Evolutionary conservation across 768 basidiomycete genomes (phyloP).

Genomic region (Cystofilobasidium bisporidii): DNA sequence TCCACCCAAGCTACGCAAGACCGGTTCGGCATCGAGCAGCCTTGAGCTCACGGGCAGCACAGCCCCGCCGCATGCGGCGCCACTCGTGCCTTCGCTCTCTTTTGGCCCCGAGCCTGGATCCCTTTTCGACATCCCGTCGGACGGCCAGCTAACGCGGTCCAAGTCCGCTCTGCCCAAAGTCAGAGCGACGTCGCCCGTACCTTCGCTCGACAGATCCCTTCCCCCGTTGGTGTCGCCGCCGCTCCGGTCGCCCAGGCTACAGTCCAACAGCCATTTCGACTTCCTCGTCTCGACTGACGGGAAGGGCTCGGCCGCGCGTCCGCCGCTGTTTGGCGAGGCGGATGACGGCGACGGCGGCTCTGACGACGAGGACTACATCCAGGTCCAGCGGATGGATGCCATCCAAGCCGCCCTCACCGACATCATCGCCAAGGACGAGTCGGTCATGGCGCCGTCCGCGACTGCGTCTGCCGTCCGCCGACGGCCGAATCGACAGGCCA

Average conservation of each 20-base stretch:
- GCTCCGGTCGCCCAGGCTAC: neutral
- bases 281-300: constrained; percentile 44
- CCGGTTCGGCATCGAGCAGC: neutral
- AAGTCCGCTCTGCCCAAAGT: neutral
- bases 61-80: neutral
- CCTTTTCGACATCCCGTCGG: neutral
- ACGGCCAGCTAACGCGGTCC: neutral
- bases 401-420: constrained; percentile 93
- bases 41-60: neutral
- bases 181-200: neutral
- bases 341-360: constrained; percentile 8
- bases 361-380: constrained; percentile 48
- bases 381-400: constrained; percentile 82
- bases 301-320: constrained; percentile 37
- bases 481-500: neutral
- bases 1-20: neutral
- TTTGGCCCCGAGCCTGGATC: neutral
- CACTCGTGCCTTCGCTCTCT: neutral
- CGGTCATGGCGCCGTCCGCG: neutral
- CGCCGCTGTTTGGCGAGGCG: constrained; percentile 41
- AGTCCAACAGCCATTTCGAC: constrained; percentile 15
- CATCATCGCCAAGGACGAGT: constrained; percentile 64
- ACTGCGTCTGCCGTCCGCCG: neutral
- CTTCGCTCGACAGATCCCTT: neutral
- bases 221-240: neutral